phyloP scores from a whole-genome alignment of 495 filamentous ascomycete genomes.

The Acidiella bohemica region DNA sequence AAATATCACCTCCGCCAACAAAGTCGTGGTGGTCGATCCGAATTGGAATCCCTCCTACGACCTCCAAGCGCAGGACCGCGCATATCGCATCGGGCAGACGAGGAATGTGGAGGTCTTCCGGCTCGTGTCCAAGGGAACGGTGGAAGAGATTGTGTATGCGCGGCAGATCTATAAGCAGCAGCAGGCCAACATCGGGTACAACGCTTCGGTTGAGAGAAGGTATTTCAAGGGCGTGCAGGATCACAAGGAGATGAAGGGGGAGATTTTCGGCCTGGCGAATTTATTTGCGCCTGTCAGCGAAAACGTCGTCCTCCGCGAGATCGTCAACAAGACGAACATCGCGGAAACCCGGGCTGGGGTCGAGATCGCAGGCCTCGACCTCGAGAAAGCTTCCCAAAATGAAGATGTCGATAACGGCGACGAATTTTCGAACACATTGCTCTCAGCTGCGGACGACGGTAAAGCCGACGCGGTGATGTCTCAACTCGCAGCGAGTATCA shows the following conservation, averaged over 20 bases:
- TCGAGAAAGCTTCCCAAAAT: constrained; percentile 32
- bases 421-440: background rate
- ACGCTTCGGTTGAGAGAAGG: constrained; percentile 74
- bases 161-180: constrained; percentile 98
- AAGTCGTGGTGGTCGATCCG: constrained; percentile 92
- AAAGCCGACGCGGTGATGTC: constrained; percentile 53
- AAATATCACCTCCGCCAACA: constrained; percentile 96
- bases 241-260: constrained; percentile 65
- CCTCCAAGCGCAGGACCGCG: constrained; percentile 90
- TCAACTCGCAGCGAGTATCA: constrained; percentile 60
- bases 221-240: constrained; percentile 95
- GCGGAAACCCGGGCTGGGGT: constrained; percentile 85
- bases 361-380: constrained; percentile 57
- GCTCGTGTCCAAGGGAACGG: constrained; percentile 81
- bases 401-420: constrained; percentile 39
- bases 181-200: constrained; percentile 95
- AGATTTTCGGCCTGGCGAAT: constrained; percentile 85
- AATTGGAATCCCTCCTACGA: constrained; percentile 96
- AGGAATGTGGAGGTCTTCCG: constrained; percentile 95
- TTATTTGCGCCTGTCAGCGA: constrained; percentile 74
- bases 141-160: constrained; percentile 95
- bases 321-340: constrained; percentile 95
- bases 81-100: constrained; percentile 87
- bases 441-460: constrained; percentile 31
- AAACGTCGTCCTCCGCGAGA: constrained; percentile 70